Conservation (phyloP, 192 early-diverging fungal genomes). For the Dispira parvispora region DNA sequence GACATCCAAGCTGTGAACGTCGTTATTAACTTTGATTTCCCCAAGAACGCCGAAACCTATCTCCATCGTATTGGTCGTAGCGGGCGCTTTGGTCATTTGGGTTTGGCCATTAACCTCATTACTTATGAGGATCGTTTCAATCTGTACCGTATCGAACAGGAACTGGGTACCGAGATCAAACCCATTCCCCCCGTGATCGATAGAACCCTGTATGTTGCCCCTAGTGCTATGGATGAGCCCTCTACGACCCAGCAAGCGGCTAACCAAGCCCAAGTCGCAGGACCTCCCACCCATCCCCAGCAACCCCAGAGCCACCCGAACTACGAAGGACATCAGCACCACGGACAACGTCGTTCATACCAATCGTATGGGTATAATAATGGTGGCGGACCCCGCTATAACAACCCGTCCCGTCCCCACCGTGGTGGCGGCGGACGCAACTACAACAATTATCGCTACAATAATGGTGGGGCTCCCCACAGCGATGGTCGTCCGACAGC, state of each 20-base stretch:
- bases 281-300: background rate
- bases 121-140: constrained; percentile 97
- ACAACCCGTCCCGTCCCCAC: background rate
- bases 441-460: background rate
- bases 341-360: background rate
- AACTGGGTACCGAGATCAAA: constrained; percentile 95
- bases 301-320: background rate
- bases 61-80: constrained; percentile 97
- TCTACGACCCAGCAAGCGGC: constrained; percentile 27
- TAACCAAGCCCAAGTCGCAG: background rate
- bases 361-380: background rate
- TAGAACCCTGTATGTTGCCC: constrained; percentile 75
- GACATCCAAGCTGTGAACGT: constrained; percentile 99
- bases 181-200: constrained; percentile 96
- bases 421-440: background rate
- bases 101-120: constrained; percentile 94
- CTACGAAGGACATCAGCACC: background rate
- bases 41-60: constrained; percentile 98
- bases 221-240: constrained; percentile 49
- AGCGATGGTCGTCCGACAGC: background rate
- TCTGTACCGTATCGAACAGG: constrained; percentile 95
- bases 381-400: background rate
- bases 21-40: constrained; percentile 99
- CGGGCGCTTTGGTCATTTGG: constrained; percentile 90
- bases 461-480: background rate